These are phyloP conservation scores for Ramaria sp. DNA, from an alignment of 768 basidiomycete species.

Conservation along the genomic window DNA sequence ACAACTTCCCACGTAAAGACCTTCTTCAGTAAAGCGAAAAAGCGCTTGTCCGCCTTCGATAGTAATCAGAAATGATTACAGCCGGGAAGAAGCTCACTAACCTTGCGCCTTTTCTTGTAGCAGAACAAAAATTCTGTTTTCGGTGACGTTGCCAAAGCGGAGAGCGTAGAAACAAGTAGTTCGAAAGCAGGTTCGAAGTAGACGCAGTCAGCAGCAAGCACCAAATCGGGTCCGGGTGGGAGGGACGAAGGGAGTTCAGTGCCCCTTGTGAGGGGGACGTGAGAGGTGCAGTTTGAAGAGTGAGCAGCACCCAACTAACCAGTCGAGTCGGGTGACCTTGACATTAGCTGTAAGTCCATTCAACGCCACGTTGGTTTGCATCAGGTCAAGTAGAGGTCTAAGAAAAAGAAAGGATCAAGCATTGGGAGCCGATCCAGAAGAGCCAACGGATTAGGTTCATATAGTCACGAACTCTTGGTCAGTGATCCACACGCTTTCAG, in stretches of 20 bases:
- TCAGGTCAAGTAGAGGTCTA: constrained; percentile 70
- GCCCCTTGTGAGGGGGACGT: constrained; percentile 45
- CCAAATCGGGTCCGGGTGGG: constrained; percentile 46
- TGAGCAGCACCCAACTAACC: constrained; percentile 36
- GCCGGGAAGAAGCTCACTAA: constrained; percentile 15
- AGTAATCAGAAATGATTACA: neutral
- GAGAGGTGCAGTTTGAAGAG: neutral
- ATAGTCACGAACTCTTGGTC: constrained; percentile 72
- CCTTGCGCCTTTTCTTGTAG: constrained; percentile 91
- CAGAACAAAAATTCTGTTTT: constrained; percentile 74
- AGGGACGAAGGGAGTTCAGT: constrained; percentile 35
- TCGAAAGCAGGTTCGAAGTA: constrained; percentile 94
- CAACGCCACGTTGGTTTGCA: constrained; percentile 59
- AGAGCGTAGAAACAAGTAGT: constrained; percentile 70
- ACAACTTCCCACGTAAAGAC: constrained; percentile 67
- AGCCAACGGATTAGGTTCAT: neutral
- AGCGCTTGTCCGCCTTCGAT: constrained; percentile 73
- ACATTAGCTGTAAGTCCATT: constrained; percentile 51
- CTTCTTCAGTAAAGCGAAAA: constrained; percentile 72
- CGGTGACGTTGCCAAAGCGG: constrained; percentile 37
- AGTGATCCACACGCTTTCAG: constrained; percentile 61
- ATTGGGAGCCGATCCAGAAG: neutral
- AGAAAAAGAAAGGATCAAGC: neutral
- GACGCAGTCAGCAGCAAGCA: constrained; percentile 90
- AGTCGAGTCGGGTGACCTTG: constrained; percentile 65